Evolutionary conservation across 1,139 yeast genomes (phyloP).

Genomic region (Taiozyma sp.): DNA sequence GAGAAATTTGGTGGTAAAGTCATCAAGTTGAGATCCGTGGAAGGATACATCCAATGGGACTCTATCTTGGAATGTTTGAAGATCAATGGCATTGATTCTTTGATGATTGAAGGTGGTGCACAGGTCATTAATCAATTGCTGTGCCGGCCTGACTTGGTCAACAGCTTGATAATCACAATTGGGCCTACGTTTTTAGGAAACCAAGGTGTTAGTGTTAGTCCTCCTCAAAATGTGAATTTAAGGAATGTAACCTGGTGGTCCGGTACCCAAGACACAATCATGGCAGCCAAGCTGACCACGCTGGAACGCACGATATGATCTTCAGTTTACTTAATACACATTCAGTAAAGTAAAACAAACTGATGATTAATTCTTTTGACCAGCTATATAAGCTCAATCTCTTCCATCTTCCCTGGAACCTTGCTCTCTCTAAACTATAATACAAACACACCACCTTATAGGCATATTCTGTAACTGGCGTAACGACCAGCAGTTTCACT

Average conservation of each 20-base stretch:
- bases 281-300: conserved; percentile 37
- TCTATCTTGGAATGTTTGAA: conserved; percentile 38
- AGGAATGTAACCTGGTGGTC: conserved; percentile 71
- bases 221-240: conserved; percentile 37
- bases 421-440: conserved; percentile 3
- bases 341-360: neutral
- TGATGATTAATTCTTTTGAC: neutral
- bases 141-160: conserved; percentile 34
- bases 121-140: conserved; percentile 63
- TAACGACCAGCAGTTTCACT: conserved; percentile 97
- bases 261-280: conserved; percentile 61
- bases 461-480: conserved; percentile 97
- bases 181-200: conserved; percentile 80
- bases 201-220: conserved; percentile 71
- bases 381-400: neutral
- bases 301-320: neutral
- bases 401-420: neutral
- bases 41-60: conserved; percentile 44
- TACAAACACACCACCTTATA: conserved; percentile 34
- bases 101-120: conserved; percentile 98
- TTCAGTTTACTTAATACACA: neutral
- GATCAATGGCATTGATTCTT: conserved; percentile 43
- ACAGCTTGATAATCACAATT: conserved; percentile 69
- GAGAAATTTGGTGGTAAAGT: conserved; percentile 33
- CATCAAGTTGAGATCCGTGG: conserved; percentile 33